Evolutionary conservation across 305 asterid species (phyloP).

Genomic region (Fraxinus latifolia): DNA sequence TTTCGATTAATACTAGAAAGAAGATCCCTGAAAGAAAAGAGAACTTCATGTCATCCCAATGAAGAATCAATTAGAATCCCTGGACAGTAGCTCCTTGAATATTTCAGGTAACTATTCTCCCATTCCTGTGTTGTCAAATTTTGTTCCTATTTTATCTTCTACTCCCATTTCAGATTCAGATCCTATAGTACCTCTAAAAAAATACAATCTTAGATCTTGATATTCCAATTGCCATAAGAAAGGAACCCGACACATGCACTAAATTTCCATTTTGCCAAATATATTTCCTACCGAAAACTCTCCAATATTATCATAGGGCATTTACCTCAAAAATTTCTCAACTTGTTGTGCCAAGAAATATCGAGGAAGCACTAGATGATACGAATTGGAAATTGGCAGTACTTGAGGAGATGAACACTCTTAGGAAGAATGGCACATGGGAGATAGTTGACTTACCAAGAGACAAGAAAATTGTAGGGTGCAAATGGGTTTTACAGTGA

Average conservation of each 20-base stretch:
- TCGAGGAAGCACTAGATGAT: neutral
- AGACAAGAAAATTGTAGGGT: neutral
- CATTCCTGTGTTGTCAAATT: neutral
- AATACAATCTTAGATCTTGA: neutral
- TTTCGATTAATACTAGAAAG: neutral
- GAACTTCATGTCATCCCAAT: neutral
- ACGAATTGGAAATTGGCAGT: neutral
- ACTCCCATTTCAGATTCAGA: neutral
- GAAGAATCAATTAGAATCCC: neutral
- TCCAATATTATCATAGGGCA: neutral
- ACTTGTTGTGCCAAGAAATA: neutral
- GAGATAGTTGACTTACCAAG: neutral
- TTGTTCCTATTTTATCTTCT: neutral
- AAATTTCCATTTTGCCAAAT: neutral
- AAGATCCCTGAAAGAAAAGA: neutral
- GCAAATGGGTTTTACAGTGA: neutral
- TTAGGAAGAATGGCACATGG: neutral
- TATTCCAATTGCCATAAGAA: neutral
- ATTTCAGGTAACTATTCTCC: neutral
- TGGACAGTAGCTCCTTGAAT: neutral
- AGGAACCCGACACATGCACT: neutral
- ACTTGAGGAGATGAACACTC: neutral
- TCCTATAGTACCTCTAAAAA: neutral
- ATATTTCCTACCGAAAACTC: neutral
- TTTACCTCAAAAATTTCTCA: neutral